Evolutionary conservation across 306 rosid genomes (phyloP).

Genomic region (Citrullus colocynthis): DNA sequence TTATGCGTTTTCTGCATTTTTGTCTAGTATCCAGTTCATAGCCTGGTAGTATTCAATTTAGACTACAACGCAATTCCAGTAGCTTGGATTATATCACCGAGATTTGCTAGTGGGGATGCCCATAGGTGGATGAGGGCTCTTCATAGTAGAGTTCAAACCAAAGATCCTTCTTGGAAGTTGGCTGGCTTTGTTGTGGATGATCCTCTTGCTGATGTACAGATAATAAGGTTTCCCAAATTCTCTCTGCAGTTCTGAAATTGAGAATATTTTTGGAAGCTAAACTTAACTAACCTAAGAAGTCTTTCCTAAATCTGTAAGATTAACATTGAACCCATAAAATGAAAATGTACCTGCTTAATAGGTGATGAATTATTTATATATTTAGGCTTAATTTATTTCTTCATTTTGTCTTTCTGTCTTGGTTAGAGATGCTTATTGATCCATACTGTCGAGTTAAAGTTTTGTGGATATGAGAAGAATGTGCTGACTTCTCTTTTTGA

Average conservation of each 20-base stretch:
- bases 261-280: not conserved
- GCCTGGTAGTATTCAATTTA: constrained; percentile 83
- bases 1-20: constrained; percentile 18
- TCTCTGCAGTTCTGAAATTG: not conserved
- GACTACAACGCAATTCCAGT: constrained; percentile 87
- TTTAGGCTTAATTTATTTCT: not conserved
- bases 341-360: not conserved
- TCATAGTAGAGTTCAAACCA: constrained; percentile 60
- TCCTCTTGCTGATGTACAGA: constrained; percentile 55
- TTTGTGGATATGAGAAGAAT: not conserved
- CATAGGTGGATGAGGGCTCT: constrained; percentile 97
- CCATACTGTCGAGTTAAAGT: not conserved
- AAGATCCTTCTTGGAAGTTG: constrained; percentile 63
- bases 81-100: constrained; percentile 81
- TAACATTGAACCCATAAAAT: not conserved
- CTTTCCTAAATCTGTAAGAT: not conserved
- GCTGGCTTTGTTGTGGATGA: constrained; percentile 81
- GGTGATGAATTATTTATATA: not conserved
- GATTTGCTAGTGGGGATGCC: constrained; percentile 39
- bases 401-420: not conserved
- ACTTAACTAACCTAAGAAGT: not conserved
- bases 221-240: constrained; percentile 54
- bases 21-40: constrained; percentile 63
- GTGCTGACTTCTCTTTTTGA: not conserved
- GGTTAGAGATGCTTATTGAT: not conserved